Conservation (phyloP, 495 filamentous ascomycete genomes). For the Platismatia glauca region DNA sequence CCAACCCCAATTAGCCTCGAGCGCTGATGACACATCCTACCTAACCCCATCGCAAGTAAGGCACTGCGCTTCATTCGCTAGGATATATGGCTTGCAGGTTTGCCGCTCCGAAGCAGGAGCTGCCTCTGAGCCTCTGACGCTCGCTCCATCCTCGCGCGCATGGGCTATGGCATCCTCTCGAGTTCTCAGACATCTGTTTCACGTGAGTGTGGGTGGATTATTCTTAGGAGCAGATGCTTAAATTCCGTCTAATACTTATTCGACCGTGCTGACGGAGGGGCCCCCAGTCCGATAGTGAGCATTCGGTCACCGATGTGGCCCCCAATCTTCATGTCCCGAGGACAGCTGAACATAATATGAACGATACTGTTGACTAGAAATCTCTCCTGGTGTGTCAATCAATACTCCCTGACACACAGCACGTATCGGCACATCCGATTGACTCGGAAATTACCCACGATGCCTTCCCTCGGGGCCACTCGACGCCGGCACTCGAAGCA, state of each 20-base stretch:
- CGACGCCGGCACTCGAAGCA: constrained; percentile 21
- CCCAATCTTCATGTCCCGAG: background rate
- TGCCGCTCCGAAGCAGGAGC: constrained; percentile 5
- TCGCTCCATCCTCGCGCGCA: background rate
- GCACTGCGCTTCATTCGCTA: constrained; percentile 2
- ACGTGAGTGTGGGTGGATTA: background rate
- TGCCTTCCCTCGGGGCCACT: constrained; percentile 19
- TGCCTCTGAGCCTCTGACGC: background rate
- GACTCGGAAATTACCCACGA: background rate
- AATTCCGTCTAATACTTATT: background rate
- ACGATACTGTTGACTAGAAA: background rate
- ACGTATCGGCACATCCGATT: background rate
- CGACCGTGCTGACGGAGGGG: background rate
- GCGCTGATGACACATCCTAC: background rate
- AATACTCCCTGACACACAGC: background rate
- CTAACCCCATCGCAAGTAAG: constrained; percentile 3
- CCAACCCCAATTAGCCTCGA: background rate
- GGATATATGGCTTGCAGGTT: background rate
- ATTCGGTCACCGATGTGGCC: constrained; percentile 2
- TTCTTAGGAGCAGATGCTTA: background rate
- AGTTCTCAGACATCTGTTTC: background rate
- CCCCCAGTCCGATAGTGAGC: background rate
- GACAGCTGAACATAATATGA: background rate
- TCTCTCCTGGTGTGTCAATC: background rate
- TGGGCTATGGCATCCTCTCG: constrained; percentile 5